Conservation (phyloP, 768 basidiomycete genomes). For the Suillus tomentosus region DNA sequence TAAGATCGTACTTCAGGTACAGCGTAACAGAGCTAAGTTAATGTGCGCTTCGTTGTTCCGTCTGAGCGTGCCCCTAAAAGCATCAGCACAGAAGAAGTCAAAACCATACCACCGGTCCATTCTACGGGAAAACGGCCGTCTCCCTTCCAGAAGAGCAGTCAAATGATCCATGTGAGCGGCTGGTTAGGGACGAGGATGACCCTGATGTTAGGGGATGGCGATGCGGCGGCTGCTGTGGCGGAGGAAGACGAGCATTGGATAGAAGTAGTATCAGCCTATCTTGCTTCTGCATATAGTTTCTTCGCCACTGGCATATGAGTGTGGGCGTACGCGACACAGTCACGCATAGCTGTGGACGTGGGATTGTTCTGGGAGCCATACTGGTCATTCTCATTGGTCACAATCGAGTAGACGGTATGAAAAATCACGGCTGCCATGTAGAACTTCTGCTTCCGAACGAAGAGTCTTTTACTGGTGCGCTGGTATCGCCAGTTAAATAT, state of each 20-base stretch:
- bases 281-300: constrained; percentile 64
- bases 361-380: constrained; percentile 63
- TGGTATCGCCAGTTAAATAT: constrained; percentile 57
- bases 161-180: constrained; percentile 15
- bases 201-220: constrained; percentile 41
- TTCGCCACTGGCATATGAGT: constrained; percentile 26
- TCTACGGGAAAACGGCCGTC: background rate
- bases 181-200: constrained; percentile 30
- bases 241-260: constrained; percentile 45
- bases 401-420: constrained; percentile 74
- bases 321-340: constrained; percentile 26
- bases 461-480: constrained; percentile 69
- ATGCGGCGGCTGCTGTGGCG: constrained; percentile 21
- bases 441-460: constrained; percentile 66
- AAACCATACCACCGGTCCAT: background rate
- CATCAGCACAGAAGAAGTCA: background rate
- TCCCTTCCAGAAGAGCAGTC: background rate
- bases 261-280: constrained; percentile 61
- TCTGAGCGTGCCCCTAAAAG: background rate
- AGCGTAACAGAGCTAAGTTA: background rate
- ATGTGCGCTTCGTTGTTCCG: background rate
- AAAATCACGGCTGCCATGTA: constrained; percentile 50
- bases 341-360: constrained; percentile 80
- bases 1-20: background rate
- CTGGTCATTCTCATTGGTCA: constrained; percentile 59